These are phyloP conservation scores for Phialophora tarda DNA, from an alignment of 2,329 filamentous ascomycete species.

Conservation along the genomic window DNA sequence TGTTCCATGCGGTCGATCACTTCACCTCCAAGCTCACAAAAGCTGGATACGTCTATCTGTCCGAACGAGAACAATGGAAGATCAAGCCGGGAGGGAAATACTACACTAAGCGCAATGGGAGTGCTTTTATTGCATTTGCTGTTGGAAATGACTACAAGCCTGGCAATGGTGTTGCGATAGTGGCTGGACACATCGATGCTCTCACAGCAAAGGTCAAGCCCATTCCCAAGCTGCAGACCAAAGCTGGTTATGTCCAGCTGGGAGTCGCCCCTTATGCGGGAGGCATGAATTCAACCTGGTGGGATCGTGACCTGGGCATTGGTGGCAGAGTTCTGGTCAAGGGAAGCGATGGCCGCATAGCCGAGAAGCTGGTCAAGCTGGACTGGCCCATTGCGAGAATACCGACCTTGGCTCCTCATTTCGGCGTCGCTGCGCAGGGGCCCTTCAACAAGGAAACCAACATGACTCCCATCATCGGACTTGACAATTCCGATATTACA, in stretches of 20 bases:
- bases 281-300: constrained; percentile 87
- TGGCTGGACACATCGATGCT: constrained; percentile 92
- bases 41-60: constrained; percentile 75
- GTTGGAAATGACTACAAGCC: constrained; percentile 80
- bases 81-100: constrained; percentile 84
- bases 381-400: constrained; percentile 94
- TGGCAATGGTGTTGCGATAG: constrained; percentile 84
- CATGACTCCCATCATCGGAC: constrained; percentile 89
- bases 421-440: constrained; percentile 71
- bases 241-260: constrained; percentile 84
- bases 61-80: constrained; percentile 81
- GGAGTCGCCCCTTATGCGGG: constrained; percentile 94
- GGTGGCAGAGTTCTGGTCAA: constrained; percentile 87
- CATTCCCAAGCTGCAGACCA: constrained; percentile 80
- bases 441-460: constrained; percentile 88
- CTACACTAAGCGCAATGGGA: constrained; percentile 83
- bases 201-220: constrained; percentile 91
- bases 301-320: constrained; percentile 91
- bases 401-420: constrained; percentile 91
- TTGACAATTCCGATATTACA: constrained; percentile 71
- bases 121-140: constrained; percentile 81
- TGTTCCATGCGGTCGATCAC: constrained; percentile 86
- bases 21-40: constrained; percentile 74
- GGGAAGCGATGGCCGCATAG: constrained; percentile 72
- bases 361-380: constrained; percentile 82